Evolutionary conservation across 805 yeast species (phyloP).

Genomic region (Lachancea lanzarotensis): DNA sequence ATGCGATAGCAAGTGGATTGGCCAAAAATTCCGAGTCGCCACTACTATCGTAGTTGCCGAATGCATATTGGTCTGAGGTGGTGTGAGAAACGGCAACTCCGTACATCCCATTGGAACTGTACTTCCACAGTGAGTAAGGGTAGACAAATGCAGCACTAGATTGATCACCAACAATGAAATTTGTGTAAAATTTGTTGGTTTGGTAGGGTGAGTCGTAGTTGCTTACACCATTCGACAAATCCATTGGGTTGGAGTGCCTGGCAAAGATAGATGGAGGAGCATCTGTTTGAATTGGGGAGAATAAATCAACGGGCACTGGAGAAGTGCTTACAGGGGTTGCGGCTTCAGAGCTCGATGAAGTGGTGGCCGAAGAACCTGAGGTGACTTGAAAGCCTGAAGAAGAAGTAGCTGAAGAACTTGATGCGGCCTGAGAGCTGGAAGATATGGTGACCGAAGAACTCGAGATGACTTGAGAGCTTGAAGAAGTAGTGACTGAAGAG

Average conservation of each 20-base stretch:
- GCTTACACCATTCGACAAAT: constrained; percentile 42
- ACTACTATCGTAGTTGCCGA: constrained; percentile 42
- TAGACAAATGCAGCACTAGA: constrained; percentile 51
- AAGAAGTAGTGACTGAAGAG: background rate
- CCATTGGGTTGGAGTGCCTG: constrained; percentile 39
- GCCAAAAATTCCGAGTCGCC: constrained; percentile 39
- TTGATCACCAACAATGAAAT: constrained; percentile 52
- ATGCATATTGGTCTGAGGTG: constrained; percentile 37
- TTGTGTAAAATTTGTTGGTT: constrained; percentile 74
- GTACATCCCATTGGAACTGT: constrained; percentile 33
- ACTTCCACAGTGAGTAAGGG: constrained; percentile 63
- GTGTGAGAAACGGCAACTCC: constrained; percentile 64
- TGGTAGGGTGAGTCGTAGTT: constrained; percentile 42
- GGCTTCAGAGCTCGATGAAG: constrained; percentile 11
- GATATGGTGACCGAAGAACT: too few species aligned
- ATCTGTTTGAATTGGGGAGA: constrained; percentile 40
- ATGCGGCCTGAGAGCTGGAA: too few species aligned
- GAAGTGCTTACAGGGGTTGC: constrained; percentile 13
- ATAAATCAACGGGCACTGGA: constrained; percentile 38
- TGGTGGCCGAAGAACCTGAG: background rate
- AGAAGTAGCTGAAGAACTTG: background rate
- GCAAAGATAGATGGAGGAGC: constrained; percentile 44
- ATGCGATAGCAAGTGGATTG: constrained; percentile 51
- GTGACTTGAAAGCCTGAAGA: too few species aligned
- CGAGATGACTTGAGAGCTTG: too few species aligned